Evolutionary conservation across 106 monocot genomes (phyloP), one percentile per base, ranked within the genome.

Genomic region (Apostasia ramifera): DNA sequence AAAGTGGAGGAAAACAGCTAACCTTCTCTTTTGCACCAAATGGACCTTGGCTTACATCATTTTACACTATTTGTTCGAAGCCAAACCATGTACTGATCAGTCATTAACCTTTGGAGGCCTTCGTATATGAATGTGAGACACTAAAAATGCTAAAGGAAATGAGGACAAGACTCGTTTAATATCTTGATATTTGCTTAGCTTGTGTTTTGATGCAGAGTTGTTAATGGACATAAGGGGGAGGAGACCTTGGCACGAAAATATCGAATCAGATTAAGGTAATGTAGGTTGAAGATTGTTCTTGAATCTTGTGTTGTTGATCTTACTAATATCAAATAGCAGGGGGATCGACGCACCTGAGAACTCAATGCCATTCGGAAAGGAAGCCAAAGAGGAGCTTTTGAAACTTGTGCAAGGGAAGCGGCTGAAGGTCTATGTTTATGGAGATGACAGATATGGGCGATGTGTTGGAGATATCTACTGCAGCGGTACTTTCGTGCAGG

Each of bases 341-440:
- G 97, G 97, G 43, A 98, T 92, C 46, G 97, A 98, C 69, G 84
- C 92, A 12, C 97, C 97, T 44, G 92, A 98, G 79, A 85, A 74
- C 54, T 53, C 74, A 4, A 98, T 92, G 97, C 89, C 97, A 4
- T 92, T 81, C 55, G 97, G 97, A 45, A 82, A 83, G 69, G 92
- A 98, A 79, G 89, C 97, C 0, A 92, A 89, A 59, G 92, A 89
- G 49, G 87, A 80, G 42, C 53, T 92, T 50, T 49, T 74, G 58
- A 92, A 85, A 49, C 60, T 98, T 13, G 74, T 98, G 6, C 82
- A 90, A 63, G 97, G 89, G 13, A 92, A 98, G 61, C 50, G 69
- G 15, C 59, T 90, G 26, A 79, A 76, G 63, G 55, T 98, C 10
- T 70, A 78, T 10, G 80, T 83, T 0, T 92, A 74, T 51, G 85